Conservation (phyloP, 1,284 basidiomycete genomes). For the Thecaphora thlaspeos region DNA sequence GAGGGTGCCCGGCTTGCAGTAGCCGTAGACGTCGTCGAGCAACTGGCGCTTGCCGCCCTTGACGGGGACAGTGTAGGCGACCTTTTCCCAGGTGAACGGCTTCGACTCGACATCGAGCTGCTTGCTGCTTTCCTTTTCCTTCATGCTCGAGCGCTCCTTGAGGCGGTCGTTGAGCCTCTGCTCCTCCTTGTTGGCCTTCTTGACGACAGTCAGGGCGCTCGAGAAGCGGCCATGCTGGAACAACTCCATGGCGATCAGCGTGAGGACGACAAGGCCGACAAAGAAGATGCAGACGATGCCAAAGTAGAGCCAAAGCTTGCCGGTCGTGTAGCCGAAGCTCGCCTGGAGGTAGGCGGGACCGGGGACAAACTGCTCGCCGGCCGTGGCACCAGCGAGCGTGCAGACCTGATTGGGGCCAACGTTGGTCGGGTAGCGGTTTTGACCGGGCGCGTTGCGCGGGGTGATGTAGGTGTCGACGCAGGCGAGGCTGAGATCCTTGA, state of each 20-base stretch:
- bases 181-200: slow-evolving; percentile 43
- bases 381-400: slow-evolving; percentile 17
- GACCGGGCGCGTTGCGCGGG: slow-evolving; percentile 26
- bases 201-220: slow-evolving; percentile 28
- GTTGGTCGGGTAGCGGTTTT: slow-evolving; percentile 16
- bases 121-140: slow-evolving; percentile 28
- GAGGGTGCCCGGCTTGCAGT: slow-evolving; percentile 73
- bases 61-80: slow-evolving; percentile 61
- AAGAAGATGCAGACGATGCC: slow-evolving; percentile 42
- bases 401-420: slow-evolving; percentile 37
- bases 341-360: slow-evolving; percentile 29
- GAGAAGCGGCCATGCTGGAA: slow-evolving; percentile 22
- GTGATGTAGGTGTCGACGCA: slow-evolving; percentile 40
- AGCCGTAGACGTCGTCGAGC: slow-evolving; percentile 77
- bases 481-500: slow-evolving; percentile 29
- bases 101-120: slow-evolving; percentile 29
- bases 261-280: slow-evolving; percentile 45
- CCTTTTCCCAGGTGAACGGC: slow-evolving; percentile 60
- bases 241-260: slow-evolving; percentile 40
- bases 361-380: slow-evolving; percentile 26
- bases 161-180: slow-evolving; percentile 38
- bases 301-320: slow-evolving; percentile 34
- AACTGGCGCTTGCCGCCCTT: slow-evolving; percentile 66
- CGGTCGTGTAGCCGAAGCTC: slow-evolving; percentile 29
- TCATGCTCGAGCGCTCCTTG: slow-evolving; percentile 21